phyloP scores from a whole-genome alignment of 2,329 filamentous ascomycete genomes.

The Canariomyces notabilis region DNA sequence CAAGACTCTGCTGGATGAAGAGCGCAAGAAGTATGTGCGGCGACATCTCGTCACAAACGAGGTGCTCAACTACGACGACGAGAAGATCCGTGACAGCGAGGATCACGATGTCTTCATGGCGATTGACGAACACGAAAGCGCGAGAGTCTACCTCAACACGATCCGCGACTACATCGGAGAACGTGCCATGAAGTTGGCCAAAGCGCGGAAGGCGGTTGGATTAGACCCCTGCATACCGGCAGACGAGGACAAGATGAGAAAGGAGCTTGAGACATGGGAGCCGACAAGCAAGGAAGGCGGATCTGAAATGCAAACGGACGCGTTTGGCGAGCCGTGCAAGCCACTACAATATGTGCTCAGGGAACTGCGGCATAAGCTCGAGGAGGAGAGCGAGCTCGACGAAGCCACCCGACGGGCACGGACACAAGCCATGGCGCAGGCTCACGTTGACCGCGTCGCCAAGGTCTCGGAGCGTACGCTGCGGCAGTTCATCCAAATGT shows the following conservation, averaged over 20 bases:
- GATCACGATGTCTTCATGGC: slow-evolving; percentile 52
- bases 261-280: slow-evolving; percentile 17
- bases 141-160: slow-evolving; percentile 72
- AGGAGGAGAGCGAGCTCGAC: slow-evolving; percentile 17
- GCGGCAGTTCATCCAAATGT: slow-evolving; percentile 70
- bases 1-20: slow-evolving; percentile 59
- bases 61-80: slow-evolving; percentile 63
- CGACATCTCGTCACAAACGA: slow-evolving; percentile 58
- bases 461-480: slow-evolving; percentile 77
- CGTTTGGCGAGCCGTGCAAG: slow-evolving; percentile 2
- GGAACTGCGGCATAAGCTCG: slow-evolving; percentile 11
- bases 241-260: slow-evolving; percentile 28
- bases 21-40: slow-evolving; percentile 60
- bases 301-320: slow-evolving; percentile 20
- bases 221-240: slow-evolving; percentile 34
- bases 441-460: slow-evolving; percentile 64
- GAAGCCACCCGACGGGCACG: slow-evolving; percentile 29
- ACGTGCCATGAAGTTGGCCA: slow-evolving; percentile 57
- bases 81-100: slow-evolving; percentile 20
- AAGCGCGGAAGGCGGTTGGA: slow-evolving; percentile 46
- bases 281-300: slow-evolving; percentile 2
- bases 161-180: slow-evolving; percentile 66
- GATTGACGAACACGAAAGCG: slow-evolving; percentile 76
- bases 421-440: slow-evolving; percentile 9
- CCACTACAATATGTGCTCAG: slow-evolving; percentile 8